Percentiles rank a stretch among this genome's conserved stretches.
phyloP scores from a whole-genome alignment of 331 rosid genomes.

The Malus hybrid region DNA sequence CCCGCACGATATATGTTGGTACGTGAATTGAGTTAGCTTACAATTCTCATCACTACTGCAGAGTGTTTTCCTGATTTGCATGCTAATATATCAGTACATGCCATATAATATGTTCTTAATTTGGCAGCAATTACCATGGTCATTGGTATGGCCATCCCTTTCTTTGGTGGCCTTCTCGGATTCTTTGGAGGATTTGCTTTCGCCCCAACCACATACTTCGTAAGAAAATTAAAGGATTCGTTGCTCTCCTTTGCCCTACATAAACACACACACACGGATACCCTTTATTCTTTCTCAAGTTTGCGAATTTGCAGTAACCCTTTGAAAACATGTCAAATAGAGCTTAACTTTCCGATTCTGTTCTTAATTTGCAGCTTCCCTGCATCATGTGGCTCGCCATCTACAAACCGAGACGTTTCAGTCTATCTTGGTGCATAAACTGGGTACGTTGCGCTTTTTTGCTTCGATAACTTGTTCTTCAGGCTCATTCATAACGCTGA shows the following conservation, averaged over 20 bases:
- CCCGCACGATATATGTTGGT: conserved; percentile 39
- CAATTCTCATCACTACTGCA: background rate
- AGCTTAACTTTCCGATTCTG: background rate
- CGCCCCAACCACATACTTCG: conserved; percentile 53
- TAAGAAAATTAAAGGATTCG: conserved; percentile 10
- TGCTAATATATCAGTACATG: background rate
- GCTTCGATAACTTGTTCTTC: background rate
- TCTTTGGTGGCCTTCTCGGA: conserved; percentile 52
- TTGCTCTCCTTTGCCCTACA: background rate
- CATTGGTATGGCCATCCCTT: conserved; percentile 34
- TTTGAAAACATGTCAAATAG: background rate
- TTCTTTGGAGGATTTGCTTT: conserved; percentile 52
- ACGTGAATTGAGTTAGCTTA: background rate
- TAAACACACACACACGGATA: background rate
- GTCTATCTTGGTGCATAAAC: conserved; percentile 54
- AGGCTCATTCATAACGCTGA: background rate
- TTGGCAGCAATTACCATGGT: conserved; percentile 38
- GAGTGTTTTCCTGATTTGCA: background rate
- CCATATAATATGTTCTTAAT: background rate
- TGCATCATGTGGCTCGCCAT: conserved; percentile 48
- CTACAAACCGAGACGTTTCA: conserved; percentile 34
- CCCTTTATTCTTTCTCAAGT: background rate
- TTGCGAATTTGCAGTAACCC: background rate
- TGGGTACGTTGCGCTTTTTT: conserved; percentile 18
- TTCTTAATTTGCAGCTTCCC: conserved; percentile 33